phyloP scores from a whole-genome alignment of 1,139 yeast species.

The Hanseniaspora uvarum region DNA sequence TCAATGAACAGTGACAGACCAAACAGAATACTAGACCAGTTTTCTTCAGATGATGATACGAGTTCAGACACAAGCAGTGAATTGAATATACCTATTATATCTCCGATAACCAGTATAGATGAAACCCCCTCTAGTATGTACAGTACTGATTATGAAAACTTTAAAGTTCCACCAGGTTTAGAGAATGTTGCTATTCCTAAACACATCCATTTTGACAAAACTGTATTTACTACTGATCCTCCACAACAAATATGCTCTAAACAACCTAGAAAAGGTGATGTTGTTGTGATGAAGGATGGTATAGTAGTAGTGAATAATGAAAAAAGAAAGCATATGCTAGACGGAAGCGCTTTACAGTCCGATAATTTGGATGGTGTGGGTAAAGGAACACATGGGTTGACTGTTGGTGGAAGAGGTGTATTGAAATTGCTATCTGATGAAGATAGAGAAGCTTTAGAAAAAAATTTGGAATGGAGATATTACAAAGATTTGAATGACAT shows the following conservation, averaged over 20 bases:
- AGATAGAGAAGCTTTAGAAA: slow-evolving; percentile 16
- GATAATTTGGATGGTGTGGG: slow-evolving; percentile 39
- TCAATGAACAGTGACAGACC: slow-evolving; percentile 16
- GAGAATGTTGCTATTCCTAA: slow-evolving; percentile 42
- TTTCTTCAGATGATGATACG: not conserved
- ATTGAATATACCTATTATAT: not conserved
- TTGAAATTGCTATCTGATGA: slow-evolving; percentile 34
- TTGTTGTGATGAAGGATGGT: slow-evolving; percentile 54
- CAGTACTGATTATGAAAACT: slow-evolving; percentile 21
- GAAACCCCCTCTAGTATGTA: slow-evolving; percentile 5
- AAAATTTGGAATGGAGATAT: slow-evolving; percentile 11
- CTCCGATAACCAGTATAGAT: slow-evolving; percentile 8
- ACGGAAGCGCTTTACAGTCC: slow-evolving; percentile 49
- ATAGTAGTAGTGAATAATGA: slow-evolving; percentile 39
- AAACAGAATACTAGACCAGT: not conserved
- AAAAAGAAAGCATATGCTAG: not conserved
- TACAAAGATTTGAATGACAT: slow-evolving; percentile 1
- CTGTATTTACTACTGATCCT: slow-evolving; percentile 62
- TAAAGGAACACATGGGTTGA: slow-evolving; percentile 59
- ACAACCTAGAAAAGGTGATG: slow-evolving; percentile 59
- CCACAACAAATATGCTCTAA: slow-evolving; percentile 63
- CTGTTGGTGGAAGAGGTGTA: slow-evolving; percentile 71
- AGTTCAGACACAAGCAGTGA: not conserved
- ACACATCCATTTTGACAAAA: slow-evolving; percentile 62
- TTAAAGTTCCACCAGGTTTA: slow-evolving; percentile 33